These are phyloP conservation scores for Nepenthes gracilis DNA, from an alignment of 148 eudicot genomes.

Conservation along the genomic window DNA sequence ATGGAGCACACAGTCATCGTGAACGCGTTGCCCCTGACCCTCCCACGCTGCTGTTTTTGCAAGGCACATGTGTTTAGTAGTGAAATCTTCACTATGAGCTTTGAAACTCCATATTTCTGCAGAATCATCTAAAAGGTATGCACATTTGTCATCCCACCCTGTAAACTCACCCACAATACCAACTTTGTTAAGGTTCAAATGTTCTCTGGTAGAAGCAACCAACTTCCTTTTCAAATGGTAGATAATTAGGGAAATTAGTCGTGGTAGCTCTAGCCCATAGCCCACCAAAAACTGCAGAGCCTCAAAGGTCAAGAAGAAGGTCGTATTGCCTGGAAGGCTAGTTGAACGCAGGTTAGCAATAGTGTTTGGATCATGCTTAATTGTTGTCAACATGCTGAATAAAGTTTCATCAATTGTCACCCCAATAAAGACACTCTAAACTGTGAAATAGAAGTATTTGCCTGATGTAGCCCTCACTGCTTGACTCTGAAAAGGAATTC, in stretches of 20 bases:
- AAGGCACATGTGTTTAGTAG: no score
- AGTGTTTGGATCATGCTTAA: slow-evolving; percentile 27
- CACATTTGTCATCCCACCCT: no score
- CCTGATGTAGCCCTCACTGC: slow-evolving; percentile 81
- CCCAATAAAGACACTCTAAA: slow-evolving; percentile 81
- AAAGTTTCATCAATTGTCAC: slow-evolving; percentile 64
- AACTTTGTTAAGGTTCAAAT: no score
- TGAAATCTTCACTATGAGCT: no score
- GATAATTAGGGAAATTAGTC: slow-evolving; percentile 62
- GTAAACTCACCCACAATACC: no score
- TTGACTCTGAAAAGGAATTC: slow-evolving; percentile 70
- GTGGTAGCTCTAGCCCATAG: slow-evolving; percentile 73
- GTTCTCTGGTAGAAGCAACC: no score
- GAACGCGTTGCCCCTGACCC: no score
- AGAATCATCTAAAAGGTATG: no score
- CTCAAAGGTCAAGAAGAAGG: slow-evolving; percentile 87
- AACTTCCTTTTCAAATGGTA: slow-evolving; percentile 65
- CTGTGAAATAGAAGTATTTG: slow-evolving; percentile 74
- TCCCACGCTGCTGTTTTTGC: no score
- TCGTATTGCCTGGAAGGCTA: slow-evolving; percentile 70
- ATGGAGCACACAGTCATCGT: no score
- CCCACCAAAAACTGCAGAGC: slow-evolving; percentile 91
- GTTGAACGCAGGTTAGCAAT: slow-evolving; percentile 19
- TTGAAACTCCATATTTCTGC: no score
- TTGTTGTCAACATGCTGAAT: slow-evolving; percentile 29